These are phyloP conservation scores for Lasiodiplodia sp. DNA, from an alignment of 2,329 filamentous ascomycete species.

Conservation along the genomic window DNA sequence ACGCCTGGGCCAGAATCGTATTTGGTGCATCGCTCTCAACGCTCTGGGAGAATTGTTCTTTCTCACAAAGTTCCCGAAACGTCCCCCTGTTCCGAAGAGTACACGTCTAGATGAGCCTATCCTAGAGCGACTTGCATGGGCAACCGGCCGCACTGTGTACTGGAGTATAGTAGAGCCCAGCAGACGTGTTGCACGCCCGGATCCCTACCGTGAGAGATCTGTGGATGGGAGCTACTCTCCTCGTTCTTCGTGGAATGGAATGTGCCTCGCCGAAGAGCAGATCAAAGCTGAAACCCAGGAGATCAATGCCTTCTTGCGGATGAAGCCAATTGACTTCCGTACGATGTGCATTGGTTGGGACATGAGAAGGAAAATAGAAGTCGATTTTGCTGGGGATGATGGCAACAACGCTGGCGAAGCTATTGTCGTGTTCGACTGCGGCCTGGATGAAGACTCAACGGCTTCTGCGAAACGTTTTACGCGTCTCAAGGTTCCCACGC, in stretches of 20 bases:
- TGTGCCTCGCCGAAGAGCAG: constrained; percentile 75
- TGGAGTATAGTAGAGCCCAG: constrained; percentile 85
- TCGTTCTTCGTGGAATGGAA: constrained; percentile 75
- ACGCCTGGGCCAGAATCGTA: constrained; percentile 72
- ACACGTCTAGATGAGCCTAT: constrained; percentile 59
- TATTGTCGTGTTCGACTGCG: constrained; percentile 77
- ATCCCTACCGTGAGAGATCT: constrained; percentile 74
- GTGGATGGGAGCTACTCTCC: constrained; percentile 79
- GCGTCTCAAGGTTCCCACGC: constrained; percentile 57
- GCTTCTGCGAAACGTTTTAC: constrained; percentile 65
- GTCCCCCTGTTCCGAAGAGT: constrained; percentile 58
- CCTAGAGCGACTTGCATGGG: constrained; percentile 74
- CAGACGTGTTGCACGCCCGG: constrained; percentile 72
- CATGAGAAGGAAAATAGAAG: constrained; percentile 83
- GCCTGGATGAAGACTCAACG: constrained; percentile 65
- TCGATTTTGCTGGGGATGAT: constrained; percentile 88
- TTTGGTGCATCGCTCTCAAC: constrained; percentile 94
- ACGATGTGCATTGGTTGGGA: constrained; percentile 86
- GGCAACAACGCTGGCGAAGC: constrained; percentile 77
- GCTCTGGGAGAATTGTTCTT: constrained; percentile 92
- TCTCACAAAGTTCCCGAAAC: constrained; percentile 72
- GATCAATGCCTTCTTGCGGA: constrained; percentile 77
- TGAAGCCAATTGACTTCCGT: constrained; percentile 79
- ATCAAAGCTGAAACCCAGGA: constrained; percentile 78
- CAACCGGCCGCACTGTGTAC: constrained; percentile 76